These are phyloP conservation scores for Aspergillus japonicus DNA, from an alignment of 2,329 filamentous ascomycete species.

Conservation along the genomic window DNA sequence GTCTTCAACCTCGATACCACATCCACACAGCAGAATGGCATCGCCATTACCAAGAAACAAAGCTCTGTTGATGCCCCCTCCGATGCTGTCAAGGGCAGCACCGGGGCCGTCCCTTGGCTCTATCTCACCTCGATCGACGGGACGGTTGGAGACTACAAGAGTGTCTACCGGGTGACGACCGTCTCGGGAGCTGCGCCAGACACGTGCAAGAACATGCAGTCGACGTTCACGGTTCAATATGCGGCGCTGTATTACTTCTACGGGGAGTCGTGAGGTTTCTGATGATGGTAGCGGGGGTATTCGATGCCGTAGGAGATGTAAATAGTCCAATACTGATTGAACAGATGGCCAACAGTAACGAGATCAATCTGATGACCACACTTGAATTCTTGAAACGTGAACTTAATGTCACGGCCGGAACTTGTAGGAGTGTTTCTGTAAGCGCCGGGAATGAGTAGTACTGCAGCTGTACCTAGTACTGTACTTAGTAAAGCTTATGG, in stretches of 20 bases:
- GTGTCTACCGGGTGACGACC: conserved; percentile 82
- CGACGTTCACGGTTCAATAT: conserved; percentile 73
- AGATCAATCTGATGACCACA: neutral
- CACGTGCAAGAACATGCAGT: conserved; percentile 66
- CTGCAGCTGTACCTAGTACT: no score
- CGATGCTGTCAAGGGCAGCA: conserved; percentile 58
- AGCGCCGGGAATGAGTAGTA: neutral
- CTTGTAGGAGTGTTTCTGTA: neutral
- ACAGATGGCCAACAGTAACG: neutral
- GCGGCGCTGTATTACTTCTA: conserved; percentile 74
- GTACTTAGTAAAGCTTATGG: no score
- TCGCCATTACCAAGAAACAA: conserved; percentile 63
- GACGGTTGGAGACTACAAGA: conserved; percentile 63
- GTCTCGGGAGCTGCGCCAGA: conserved; percentile 74
- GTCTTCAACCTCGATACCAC: conserved; percentile 74
- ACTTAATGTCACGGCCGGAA: neutral
- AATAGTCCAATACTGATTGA: neutral
- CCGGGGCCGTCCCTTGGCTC: conserved; percentile 77
- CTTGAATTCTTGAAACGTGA: neutral
- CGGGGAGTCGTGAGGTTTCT: conserved; percentile 25
- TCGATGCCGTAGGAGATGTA: conserved; percentile 5
- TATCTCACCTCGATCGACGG: conserved; percentile 59
- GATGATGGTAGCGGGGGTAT: conserved; percentile 4
- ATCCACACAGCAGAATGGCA: conserved; percentile 48
- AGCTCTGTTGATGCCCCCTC: conserved; percentile 62